A percentile compares a stretch with the other conserved stretches of the same genome.
phyloP scores from a whole-genome alignment of 2,329 filamentous ascomycete genomes.

The Raffaelea arxii region DNA sequence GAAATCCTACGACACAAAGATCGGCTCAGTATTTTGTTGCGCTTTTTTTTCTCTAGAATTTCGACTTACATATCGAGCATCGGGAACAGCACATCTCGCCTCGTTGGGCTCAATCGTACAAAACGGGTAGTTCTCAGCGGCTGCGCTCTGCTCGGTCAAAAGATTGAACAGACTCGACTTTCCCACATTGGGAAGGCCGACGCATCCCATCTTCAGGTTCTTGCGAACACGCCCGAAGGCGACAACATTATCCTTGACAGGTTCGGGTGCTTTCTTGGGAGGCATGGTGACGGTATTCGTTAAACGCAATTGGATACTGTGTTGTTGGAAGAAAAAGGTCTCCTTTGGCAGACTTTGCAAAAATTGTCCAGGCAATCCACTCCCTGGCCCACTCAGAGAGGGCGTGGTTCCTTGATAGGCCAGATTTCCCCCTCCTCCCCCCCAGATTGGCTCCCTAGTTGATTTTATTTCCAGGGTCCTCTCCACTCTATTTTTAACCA shows the following conservation, averaged over 20 bases:
- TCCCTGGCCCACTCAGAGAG: too few species aligned
- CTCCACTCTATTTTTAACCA: too few species aligned
- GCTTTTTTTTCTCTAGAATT: not conserved
- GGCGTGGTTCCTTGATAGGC: too few species aligned
- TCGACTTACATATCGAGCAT: constrained; percentile 30
- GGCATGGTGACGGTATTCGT: constrained; percentile 22
- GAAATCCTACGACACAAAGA: constrained; percentile 31
- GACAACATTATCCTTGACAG: constrained; percentile 32
- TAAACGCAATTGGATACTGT: too few species aligned
- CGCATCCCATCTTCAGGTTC: constrained; percentile 37
- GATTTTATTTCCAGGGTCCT: too few species aligned
- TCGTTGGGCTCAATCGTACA: constrained; percentile 38
- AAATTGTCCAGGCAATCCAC: too few species aligned
- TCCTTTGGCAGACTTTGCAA: too few species aligned
- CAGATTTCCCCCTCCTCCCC: too few species aligned
- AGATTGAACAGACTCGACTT: constrained; percentile 36
- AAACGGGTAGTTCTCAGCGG: constrained; percentile 35
- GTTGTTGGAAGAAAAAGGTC: too few species aligned
- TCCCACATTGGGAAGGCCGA: constrained; percentile 34
- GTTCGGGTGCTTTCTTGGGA: constrained; percentile 28
- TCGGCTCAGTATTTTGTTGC: too few species aligned
- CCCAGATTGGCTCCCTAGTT: too few species aligned
- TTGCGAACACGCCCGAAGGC: constrained; percentile 33
- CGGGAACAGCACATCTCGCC: constrained; percentile 33
- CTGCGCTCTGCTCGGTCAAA: constrained; percentile 33